Base-by-base conservation (phyloP, 257 asterid species). In the Coffea eugenioides region DNA sequence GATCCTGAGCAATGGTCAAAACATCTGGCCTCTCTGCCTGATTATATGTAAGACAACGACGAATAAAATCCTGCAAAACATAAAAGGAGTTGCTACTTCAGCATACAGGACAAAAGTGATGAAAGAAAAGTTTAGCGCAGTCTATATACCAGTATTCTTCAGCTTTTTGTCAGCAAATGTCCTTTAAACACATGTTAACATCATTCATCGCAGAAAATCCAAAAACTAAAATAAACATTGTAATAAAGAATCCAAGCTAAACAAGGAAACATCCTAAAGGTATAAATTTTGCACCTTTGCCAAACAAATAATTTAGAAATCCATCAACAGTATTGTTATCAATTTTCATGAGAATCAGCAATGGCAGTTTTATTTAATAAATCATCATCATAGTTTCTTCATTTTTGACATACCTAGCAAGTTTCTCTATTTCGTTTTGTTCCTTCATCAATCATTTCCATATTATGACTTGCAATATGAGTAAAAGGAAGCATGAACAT, bases 1-100 rank as follows among this genome's bases (percentile, higher is more conserved):
- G 98, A 85, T 94, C 97, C 82, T 91, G 98, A 71, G 98, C 96
- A 84, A 94, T 89, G 65, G 87, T 79, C 57, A 96, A 76, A 73
- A 94, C 99, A 81, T 96, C 99, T 18, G 98, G 98, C 85, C 99
- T 88, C 36, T 96, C 99, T 5, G 86, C 94, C 84, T 96, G 99
- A 81, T 90, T 88, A 76, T 94, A 96, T 11, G 96, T 92, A 71
- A 96, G 87, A 84, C 99, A 96, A 71, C 99, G 92, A 41, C 99
- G 97, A 79, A 96, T 91, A 72, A 93, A 92, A 13, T 96, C 99
- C 99, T 96, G 92, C 86, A 84, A 8, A 41, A 73, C 71, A 59
- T 36, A 41, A 75, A 49, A 45, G 52, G 77, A 66, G 59, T 45
- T 20, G 61, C 51, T 16, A 48, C 14, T 51, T 57, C 64, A 49